These are phyloP conservation scores for Penicillium macrosclerotiorum DNA, from an alignment of 495 filamentous ascomycete species.

Conservation along the genomic window DNA sequence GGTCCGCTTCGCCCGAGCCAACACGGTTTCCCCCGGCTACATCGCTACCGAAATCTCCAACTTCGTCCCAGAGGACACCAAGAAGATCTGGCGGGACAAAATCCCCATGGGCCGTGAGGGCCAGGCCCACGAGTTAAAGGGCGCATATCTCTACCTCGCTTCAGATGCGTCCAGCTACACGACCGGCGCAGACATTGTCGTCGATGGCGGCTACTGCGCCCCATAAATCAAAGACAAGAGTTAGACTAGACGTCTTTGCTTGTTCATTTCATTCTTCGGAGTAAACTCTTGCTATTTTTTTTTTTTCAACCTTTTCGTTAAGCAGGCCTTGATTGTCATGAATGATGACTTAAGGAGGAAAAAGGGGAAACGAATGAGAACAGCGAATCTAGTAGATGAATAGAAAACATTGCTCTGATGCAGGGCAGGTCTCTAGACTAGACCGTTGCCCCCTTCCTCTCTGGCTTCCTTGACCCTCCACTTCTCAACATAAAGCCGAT, in stretches of 20 bases:
- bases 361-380: too few relatives aligned
- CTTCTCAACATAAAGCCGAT: too few relatives aligned
- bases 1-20: slow-evolving; percentile 79
- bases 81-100: slow-evolving; percentile 74
- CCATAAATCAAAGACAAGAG: slow-evolving; percentile 17
- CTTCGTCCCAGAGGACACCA: slow-evolving; percentile 68
- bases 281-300: too few relatives aligned
- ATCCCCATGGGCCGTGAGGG: slow-evolving; percentile 71
- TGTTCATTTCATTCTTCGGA: too few relatives aligned
- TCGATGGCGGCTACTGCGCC: slow-evolving; percentile 61
- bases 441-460: too few relatives aligned
- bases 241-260: background rate
- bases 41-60: slow-evolving; percentile 80
- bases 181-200: slow-evolving; percentile 70
- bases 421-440: too few relatives aligned
- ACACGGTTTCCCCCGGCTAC: slow-evolving; percentile 83
- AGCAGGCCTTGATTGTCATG: too few relatives aligned
- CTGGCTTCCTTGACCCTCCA: too few relatives aligned
- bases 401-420: too few relatives aligned
- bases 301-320: too few relatives aligned
- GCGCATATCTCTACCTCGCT: slow-evolving; percentile 83
- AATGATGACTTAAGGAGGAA: too few relatives aligned
- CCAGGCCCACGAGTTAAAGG: slow-evolving; percentile 74
- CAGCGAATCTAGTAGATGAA: too few relatives aligned
- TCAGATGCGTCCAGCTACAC: slow-evolving; percentile 82